Conservation (phyloP, 495 filamentous ascomycete genomes). For the Talaromyces thailandensis region DNA sequence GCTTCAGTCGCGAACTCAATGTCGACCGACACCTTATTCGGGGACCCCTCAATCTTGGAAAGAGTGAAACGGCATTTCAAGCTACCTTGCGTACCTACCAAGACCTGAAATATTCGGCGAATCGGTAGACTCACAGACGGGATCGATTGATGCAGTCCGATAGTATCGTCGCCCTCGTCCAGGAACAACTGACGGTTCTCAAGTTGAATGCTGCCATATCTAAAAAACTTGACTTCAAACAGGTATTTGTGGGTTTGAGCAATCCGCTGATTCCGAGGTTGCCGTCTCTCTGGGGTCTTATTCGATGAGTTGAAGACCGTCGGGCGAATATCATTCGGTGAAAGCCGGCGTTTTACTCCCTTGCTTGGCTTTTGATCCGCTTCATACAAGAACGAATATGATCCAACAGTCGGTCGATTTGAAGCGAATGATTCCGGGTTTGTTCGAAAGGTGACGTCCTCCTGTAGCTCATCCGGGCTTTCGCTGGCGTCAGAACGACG, state of each 20-base stretch:
- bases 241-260: background rate
- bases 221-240: constrained; percentile 13
- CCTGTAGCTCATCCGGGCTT: constrained; percentile 38
- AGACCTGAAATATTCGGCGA: constrained; percentile 12
- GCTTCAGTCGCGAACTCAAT: constrained; percentile 22
- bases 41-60: constrained; percentile 12
- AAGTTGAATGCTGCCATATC: constrained; percentile 13
- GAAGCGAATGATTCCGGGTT: constrained; percentile 10
- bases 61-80: constrained; percentile 26
- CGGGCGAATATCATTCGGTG: constrained; percentile 24
- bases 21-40: constrained; percentile 18
- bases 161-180: constrained; percentile 6
- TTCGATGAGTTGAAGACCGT: constrained; percentile 16
- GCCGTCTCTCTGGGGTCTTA: constrained; percentile 9
- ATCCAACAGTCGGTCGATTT: constrained; percentile 2
- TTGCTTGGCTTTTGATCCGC: background rate
- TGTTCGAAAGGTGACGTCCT: constrained; percentile 23
- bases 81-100: constrained; percentile 16
- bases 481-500: constrained; percentile 16
- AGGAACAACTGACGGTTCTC: constrained; percentile 9
- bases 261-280: background rate
- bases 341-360: constrained; percentile 1
- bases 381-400: background rate
- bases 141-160: background rate
- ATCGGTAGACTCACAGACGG: constrained; percentile 11